Conservation (phyloP, 2,329 filamentous ascomycete genomes). For the Stemphylium lycopersici region DNA sequence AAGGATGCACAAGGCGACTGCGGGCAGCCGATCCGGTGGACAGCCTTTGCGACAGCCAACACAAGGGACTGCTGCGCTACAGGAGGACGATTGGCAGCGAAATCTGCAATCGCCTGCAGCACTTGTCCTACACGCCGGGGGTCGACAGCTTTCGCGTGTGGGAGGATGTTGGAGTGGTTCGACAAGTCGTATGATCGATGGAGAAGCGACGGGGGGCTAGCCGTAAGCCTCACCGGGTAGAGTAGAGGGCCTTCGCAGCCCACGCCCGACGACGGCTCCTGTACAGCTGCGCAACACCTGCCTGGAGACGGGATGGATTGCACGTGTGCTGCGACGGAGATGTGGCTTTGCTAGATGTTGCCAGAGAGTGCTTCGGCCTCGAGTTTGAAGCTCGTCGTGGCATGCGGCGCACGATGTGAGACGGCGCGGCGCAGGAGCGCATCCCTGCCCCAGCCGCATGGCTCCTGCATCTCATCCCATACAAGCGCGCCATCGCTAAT, state of each 20-base stretch:
- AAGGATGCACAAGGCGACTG: constrained; percentile 7
- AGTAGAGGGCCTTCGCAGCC: not conserved
- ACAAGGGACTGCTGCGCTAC: constrained; percentile 6
- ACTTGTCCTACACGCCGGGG: constrained; percentile 11
- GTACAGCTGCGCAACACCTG: too few relatives aligned
- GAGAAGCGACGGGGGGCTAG: constrained; percentile 5
- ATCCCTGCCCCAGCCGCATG: constrained; percentile 8
- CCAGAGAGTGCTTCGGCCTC: not conserved
- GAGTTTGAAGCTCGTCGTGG: not conserved
- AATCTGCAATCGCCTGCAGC: constrained; percentile 3
- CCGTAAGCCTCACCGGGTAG: not conserved
- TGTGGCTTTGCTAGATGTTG: not conserved
- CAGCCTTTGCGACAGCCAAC: constrained; percentile 6
- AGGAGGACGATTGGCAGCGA: not conserved
- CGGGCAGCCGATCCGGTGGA: constrained; percentile 4
- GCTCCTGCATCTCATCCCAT: constrained; percentile 5
- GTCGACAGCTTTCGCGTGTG: constrained; percentile 9
- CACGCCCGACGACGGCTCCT: not conserved
- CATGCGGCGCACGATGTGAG: not conserved
- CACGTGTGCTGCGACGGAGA: not conserved
- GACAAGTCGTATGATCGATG: constrained; percentile 17
- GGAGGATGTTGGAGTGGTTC: constrained; percentile 12
- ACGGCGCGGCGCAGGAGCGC: not conserved
- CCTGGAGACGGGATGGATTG: too few relatives aligned
- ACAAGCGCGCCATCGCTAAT: not conserved